phyloP scores from a whole-genome alignment of 495 filamentous ascomycete genomes.

The Hypomontagnella submonticulosa region DNA sequence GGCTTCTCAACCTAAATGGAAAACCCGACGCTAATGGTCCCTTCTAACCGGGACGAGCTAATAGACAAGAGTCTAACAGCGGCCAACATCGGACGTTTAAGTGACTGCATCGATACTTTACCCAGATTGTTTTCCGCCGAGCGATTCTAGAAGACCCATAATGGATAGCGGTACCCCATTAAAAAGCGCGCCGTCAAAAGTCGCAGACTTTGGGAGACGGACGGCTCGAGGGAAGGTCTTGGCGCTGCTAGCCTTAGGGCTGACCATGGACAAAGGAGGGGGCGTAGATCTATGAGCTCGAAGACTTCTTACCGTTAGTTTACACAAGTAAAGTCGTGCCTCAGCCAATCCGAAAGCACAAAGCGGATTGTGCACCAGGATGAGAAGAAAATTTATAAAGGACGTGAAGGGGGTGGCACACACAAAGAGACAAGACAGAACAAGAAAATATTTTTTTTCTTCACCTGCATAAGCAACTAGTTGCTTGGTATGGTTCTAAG shows the following conservation, averaged over 20 bases:
- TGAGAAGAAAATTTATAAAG: slow-evolving; percentile 29
- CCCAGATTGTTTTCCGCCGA: slow-evolving; percentile 15
- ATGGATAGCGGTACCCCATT: slow-evolving; percentile 22
- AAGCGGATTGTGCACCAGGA: slow-evolving; percentile 20
- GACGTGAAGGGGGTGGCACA: slow-evolving; percentile 38
- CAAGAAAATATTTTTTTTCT: slow-evolving; percentile 20
- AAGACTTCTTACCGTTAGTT: neutral
- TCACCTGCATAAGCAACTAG: slow-evolving; percentile 36
- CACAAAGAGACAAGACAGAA: slow-evolving; percentile 32
- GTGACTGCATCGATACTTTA: slow-evolving; percentile 20
- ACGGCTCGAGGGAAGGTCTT: slow-evolving; percentile 18
- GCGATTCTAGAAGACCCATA: slow-evolving; percentile 30
- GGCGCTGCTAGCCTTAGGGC: slow-evolving; percentile 34
- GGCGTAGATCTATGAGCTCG: slow-evolving; percentile 20
- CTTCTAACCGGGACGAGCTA: slow-evolving; percentile 21
- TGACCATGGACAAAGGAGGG: slow-evolving; percentile 33
- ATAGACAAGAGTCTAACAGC: slow-evolving; percentile 9
- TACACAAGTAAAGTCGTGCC: slow-evolving; percentile 6
- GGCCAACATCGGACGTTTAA: slow-evolving; percentile 16
- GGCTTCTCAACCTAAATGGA: slow-evolving; percentile 13
- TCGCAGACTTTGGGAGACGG: slow-evolving; percentile 26
- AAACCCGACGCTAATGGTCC: slow-evolving; percentile 17
- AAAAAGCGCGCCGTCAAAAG: slow-evolving; percentile 19
- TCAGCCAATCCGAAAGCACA: slow-evolving; percentile 29
- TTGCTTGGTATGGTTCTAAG: slow-evolving; percentile 28